phyloP scores from a whole-genome alignment of 2,329 filamentous ascomycete genomes.

The Fusarium incarnatum region DNA sequence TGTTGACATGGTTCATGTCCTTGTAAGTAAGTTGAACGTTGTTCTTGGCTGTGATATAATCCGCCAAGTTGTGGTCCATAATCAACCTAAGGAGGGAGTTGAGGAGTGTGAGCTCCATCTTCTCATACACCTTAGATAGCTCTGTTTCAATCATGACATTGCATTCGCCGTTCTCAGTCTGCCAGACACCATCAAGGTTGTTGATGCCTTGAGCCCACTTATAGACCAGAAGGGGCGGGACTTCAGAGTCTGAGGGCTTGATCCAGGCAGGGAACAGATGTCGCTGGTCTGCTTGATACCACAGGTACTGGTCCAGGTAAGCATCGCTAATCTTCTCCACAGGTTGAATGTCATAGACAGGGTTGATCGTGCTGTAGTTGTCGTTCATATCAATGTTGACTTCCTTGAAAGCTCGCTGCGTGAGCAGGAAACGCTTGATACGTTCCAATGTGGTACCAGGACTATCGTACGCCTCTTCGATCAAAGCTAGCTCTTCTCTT shows the following conservation, averaged over 20 bases:
- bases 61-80: constrained; percentile 99
- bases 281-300: constrained; percentile 98
- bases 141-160: constrained; percentile 99
- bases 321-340: constrained; percentile 99
- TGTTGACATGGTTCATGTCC: constrained; percentile 99
- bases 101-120: constrained; percentile 95
- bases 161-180: constrained; percentile 91
- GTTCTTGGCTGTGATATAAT: constrained; percentile 99
- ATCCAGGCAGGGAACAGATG: constrained; percentile 99
- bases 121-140: constrained; percentile 99
- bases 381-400: constrained; percentile 99
- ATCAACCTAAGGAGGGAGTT: constrained; percentile 93
- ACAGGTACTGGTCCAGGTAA: constrained; percentile 97
- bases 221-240: constrained; percentile 92
- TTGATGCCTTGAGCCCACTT: constrained; percentile 99
- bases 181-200: constrained; percentile 95
- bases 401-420: constrained; percentile 98
- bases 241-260: constrained; percentile 98
- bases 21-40: constrained; percentile 99
- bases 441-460: constrained; percentile 94
- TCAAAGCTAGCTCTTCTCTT: constrained; percentile 93
- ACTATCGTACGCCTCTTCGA: constrained; percentile 98
- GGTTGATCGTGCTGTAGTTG: constrained; percentile 99
- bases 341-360: constrained; percentile 97
- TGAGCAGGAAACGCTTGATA: constrained; percentile 97